Conservation (phyloP, 257 asterid species). For the Echium plantagineum region DNA sequence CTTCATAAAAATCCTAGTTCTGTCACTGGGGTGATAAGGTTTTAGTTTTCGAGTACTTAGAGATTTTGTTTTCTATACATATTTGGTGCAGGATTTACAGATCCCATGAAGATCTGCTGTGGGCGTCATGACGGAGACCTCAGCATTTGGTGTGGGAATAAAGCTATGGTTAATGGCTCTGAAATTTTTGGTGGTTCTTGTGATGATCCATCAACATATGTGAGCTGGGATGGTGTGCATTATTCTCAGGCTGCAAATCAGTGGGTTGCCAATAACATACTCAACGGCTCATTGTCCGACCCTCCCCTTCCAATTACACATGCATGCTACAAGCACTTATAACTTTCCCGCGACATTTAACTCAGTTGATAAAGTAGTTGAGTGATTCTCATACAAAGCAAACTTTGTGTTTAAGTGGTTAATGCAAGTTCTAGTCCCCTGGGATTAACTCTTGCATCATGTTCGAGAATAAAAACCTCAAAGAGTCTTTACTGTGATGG, state of each 20-base stretch:
- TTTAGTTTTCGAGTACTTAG: no score
- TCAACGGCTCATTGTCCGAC: conserved; percentile 32
- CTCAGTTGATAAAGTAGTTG: no score
- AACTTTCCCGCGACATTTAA: no score
- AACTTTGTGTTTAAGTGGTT: no score
- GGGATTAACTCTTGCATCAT: no score
- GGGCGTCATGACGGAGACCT: conserved; percentile 21
- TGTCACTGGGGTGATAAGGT: no score
- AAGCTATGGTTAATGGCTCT: conserved; percentile 18
- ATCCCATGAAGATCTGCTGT: conserved; percentile 31
- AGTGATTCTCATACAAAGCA: no score
- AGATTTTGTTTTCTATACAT: no score
- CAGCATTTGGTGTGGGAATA: conserved; percentile 36
- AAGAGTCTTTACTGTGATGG: no score
- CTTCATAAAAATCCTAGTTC: no score
- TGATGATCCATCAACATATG: conserved; percentile 17
- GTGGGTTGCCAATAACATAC: conserved; percentile 29
- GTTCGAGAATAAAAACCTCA: no score
- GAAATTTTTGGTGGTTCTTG: conserved; percentile 29
- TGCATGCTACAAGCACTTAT: conserved; percentile 29
- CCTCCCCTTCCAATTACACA: conserved; percentile 21
- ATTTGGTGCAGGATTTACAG: conserved; percentile 26
- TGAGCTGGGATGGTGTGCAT: conserved; percentile 44
- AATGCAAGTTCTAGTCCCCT: no score
- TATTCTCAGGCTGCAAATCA: conserved; percentile 38